Evolutionary conservation across 495 filamentous ascomycete species (phyloP).

Genomic region (Annulohypoxylon stygium): DNA sequence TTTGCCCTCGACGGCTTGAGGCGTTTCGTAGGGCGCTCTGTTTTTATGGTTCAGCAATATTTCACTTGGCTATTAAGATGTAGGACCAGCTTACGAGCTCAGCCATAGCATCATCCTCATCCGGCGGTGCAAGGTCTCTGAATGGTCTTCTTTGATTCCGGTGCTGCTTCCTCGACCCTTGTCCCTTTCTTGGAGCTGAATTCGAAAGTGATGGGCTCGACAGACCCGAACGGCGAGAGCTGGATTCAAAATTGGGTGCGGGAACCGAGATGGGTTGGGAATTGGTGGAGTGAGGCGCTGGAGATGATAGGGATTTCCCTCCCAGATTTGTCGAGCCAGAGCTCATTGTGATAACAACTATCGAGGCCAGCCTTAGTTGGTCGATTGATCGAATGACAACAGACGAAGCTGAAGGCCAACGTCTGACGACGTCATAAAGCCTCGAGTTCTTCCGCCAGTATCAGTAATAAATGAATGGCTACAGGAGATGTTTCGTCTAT

Average conservation of each 20-base stretch:
- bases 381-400: constrained; percentile 21
- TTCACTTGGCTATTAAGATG: constrained; percentile 10
- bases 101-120: constrained; percentile 82
- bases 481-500: not conserved
- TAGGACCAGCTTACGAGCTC: constrained; percentile 73
- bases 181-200: constrained; percentile 75
- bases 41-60: constrained; percentile 35
- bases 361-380: constrained; percentile 32
- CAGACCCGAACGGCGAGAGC: constrained; percentile 71
- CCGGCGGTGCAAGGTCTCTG: constrained; percentile 50
- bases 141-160: constrained; percentile 64
- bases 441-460: not conserved
- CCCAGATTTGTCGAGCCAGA: constrained; percentile 57
- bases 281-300: constrained; percentile 42
- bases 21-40: constrained; percentile 81
- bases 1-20: constrained; percentile 89
- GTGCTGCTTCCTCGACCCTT: constrained; percentile 81
- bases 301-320: constrained; percentile 60
- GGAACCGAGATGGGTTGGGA: constrained; percentile 48
- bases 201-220: constrained; percentile 66
- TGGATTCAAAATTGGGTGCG: constrained; percentile 63
- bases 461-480: constrained; percentile 21
- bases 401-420: constrained; percentile 21
- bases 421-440: constrained; percentile 37
- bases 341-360: constrained; percentile 56